Evolutionary conservation across 768 basidiomycete genomes (phyloP).

Genomic region (Porphyrellus cyaneotinctus): DNA sequence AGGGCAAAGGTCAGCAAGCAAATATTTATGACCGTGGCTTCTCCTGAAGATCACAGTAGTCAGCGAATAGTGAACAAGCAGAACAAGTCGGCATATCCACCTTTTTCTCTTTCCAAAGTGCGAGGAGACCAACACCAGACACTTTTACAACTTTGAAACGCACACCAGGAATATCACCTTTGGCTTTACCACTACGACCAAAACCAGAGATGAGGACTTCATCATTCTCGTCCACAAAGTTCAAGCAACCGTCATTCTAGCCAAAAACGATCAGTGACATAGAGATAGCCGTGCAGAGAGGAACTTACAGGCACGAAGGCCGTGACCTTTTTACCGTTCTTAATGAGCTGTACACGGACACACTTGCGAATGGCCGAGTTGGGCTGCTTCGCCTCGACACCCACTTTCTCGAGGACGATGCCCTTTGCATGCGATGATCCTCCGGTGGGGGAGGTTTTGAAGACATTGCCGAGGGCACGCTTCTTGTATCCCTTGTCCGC

Average conservation of each 20-base stretch:
- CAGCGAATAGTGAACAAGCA: not conserved
- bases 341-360: slow-evolving; percentile 99
- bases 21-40: slow-evolving; percentile 60
- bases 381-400: slow-evolving; percentile 99
- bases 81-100: slow-evolving; percentile 36
- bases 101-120: slow-evolving; percentile 99
- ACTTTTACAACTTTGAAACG: slow-evolving; percentile 99
- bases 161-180: slow-evolving; percentile 99
- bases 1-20: not conserved
- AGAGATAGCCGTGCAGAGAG: not conserved
- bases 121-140: slow-evolving; percentile 96
- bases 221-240: slow-evolving; percentile 99
- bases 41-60: slow-evolving; percentile 42
- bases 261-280: slow-evolving; percentile 5
- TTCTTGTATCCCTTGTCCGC: slow-evolving; percentile 99
- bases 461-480: slow-evolving; percentile 97
- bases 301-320: slow-evolving; percentile 93
- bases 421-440: slow-evolving; percentile 99
- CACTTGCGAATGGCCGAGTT: slow-evolving; percentile 99
- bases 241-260: slow-evolving; percentile 94
- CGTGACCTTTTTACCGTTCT: slow-evolving; percentile 99
- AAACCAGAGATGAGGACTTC: slow-evolving; percentile 99
- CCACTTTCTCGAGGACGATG: slow-evolving; percentile 99
- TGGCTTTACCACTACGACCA: slow-evolving; percentile 99
- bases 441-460: slow-evolving; percentile 99